A percentile compares a stretch with the other conserved stretches of the same genome.
phyloP scores from a whole-genome alignment of 495 filamentous ascomycete genomes.

The Penicillium pancosmium region DNA sequence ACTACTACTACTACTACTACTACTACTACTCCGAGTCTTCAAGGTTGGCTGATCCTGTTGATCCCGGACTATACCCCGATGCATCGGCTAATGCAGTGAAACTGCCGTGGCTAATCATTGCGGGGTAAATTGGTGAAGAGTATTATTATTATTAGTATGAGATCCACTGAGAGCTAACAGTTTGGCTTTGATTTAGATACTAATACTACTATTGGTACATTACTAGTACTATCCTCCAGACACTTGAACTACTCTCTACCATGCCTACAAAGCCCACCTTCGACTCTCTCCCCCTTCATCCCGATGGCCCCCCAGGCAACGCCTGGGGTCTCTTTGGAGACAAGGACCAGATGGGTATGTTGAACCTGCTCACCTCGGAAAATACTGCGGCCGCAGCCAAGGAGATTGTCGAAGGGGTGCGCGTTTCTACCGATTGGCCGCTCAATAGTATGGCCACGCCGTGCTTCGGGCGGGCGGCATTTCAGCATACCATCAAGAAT shows the following conservation, averaged over 20 bases:
- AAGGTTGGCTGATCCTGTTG: too few relatives aligned
- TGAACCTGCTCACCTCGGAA: slow-evolving; percentile 52
- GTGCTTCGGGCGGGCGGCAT: slow-evolving; percentile 31
- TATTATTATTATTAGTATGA: too few relatives aligned
- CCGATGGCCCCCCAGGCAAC: slow-evolving; percentile 43
- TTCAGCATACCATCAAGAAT: slow-evolving; percentile 38
- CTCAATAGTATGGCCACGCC: slow-evolving; percentile 35
- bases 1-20: too few relatives aligned
- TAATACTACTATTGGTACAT: neutral
- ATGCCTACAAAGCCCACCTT: slow-evolving; percentile 35
- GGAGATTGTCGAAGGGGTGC: slow-evolving; percentile 54
- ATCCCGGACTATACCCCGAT: neutral
- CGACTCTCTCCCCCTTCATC: slow-evolving; percentile 42
- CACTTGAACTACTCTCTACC: neutral
- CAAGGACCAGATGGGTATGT: slow-evolving; percentile 46
- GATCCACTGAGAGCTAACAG: too few relatives aligned
- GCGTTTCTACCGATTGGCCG: slow-evolving; percentile 47
- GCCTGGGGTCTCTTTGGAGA: slow-evolving; percentile 54
- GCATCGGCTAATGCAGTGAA: neutral
- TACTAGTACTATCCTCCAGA: too few relatives aligned
- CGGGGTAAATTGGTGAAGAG: neutral
- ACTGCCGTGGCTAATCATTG: neutral
- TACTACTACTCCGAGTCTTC: too few relatives aligned
- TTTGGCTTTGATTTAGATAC: neutral
- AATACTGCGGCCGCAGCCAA: slow-evolving; percentile 45